Evolutionary conservation across 2,329 filamentous ascomycete genomes (phyloP).

Genomic region (Microascus cirrosus): DNA sequence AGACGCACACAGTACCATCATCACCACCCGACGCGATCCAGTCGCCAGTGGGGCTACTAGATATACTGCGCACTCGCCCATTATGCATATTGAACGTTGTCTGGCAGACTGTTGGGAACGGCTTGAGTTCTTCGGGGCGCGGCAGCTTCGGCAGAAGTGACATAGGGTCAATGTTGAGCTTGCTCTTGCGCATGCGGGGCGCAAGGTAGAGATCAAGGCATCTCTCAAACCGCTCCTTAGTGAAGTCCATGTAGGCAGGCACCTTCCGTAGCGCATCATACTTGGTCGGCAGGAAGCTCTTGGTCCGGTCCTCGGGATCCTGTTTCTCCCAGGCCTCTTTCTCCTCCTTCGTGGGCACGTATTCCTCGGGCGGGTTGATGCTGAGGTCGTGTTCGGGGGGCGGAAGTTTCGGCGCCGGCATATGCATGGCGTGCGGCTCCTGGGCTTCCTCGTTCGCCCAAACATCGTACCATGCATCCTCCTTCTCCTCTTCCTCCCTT

Average conservation of each 20-base stretch:
- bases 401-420: slow-evolving; percentile 84
- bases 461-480: slow-evolving; percentile 70
- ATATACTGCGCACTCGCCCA: slow-evolving; percentile 73
- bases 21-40: slow-evolving; percentile 90
- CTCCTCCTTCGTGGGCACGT: slow-evolving; percentile 78
- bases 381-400: slow-evolving; percentile 92
- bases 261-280: slow-evolving; percentile 81
- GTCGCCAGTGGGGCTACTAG: slow-evolving; percentile 74
- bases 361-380: slow-evolving; percentile 93
- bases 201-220: slow-evolving; percentile 93
- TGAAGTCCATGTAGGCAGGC: slow-evolving; percentile 77
- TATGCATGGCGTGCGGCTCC: slow-evolving; percentile 82
- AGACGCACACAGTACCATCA: slow-evolving; percentile 83
- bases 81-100: slow-evolving; percentile 82
- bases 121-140: slow-evolving; percentile 82
- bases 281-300: slow-evolving; percentile 74
- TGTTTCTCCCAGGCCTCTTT: slow-evolving; percentile 72
- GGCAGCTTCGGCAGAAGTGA: slow-evolving; percentile 88
- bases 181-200: slow-evolving; percentile 81
- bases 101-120: slow-evolving; percentile 85
- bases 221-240: slow-evolving; percentile 93
- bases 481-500: slow-evolving; percentile 60
- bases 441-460: slow-evolving; percentile 87
- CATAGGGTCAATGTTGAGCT: slow-evolving; percentile 91
- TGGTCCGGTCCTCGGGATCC: slow-evolving; percentile 84